A percentile compares a stretch with the other conserved stretches of the same genome.
phyloP scores from a whole-genome alignment of 495 filamentous ascomycete genomes.

The Penicillium goetzii region DNA sequence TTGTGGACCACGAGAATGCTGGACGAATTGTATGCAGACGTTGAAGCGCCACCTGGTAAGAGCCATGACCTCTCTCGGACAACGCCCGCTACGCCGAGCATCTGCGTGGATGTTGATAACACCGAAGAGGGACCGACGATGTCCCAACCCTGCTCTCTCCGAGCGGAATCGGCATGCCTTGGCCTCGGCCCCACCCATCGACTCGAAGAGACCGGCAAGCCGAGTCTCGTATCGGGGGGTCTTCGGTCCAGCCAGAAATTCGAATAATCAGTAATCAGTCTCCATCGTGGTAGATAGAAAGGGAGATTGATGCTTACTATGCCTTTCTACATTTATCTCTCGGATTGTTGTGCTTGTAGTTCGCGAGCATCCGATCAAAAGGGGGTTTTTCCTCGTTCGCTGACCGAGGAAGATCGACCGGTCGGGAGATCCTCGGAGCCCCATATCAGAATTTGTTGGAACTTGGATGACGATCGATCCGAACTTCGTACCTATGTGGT shows the following conservation, averaged over 20 bases:
- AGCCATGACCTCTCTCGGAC: conserved; percentile 17
- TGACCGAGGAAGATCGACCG: conserved; percentile 25
- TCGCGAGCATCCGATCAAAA: background rate
- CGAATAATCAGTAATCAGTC: background rate
- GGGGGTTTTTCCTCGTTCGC: conserved; percentile 21
- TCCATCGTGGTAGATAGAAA: background rate
- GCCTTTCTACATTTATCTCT: background rate
- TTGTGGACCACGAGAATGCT: conserved; percentile 23
- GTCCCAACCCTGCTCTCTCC: conserved; percentile 24
- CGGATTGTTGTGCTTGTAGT: background rate
- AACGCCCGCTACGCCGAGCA: conserved; percentile 9
- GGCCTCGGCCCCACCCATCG: conserved; percentile 24
- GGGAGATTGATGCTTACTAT: background rate
- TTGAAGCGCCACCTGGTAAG: conserved; percentile 15
- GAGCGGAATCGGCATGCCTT: conserved; percentile 25
- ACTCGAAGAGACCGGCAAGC: conserved; percentile 24
- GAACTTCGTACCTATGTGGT: conserved; percentile 6
- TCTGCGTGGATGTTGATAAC: conserved; percentile 15
- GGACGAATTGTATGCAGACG: conserved; percentile 18
- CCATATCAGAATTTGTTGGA: conserved; percentile 10
- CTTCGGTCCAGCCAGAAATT: background rate
- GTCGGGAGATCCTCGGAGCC: conserved; percentile 28
- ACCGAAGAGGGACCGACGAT: conserved; percentile 29
- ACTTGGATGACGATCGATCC: conserved; percentile 20
- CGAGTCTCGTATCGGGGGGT: conserved; percentile 4